Base-by-base conservation (phyloP, 176 grass and related monocot species). In the barley (Hordeum vulgare) region DNA sequence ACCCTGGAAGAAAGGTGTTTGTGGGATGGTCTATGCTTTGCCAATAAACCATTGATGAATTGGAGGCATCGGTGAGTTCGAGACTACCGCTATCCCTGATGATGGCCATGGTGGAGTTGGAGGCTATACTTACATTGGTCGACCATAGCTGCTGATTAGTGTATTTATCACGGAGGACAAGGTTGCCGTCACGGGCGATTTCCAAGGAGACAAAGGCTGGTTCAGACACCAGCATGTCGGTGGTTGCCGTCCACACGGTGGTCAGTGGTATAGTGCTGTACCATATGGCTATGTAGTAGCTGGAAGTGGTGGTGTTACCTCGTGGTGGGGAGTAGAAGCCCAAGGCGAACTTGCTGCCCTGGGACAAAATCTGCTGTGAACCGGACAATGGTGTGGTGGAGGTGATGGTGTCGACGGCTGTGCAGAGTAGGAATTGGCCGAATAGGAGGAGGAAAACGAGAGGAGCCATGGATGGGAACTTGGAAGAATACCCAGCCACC, bases 281-380 rank as follows among this genome's bases (percentile, higher is more conserved):
- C 94, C 94, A 97, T 89, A 97, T 97, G 23, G 85, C 81, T 49
- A 97, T 88, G 87, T 97, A 94, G 85, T 89, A 94, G 8, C 35
- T 74, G 20, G 66, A 25, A 29, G 80, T 34, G 47, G 36, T 69
- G 70, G 36, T 53, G 56, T 74, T 87, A 72, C 60, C 54, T 62
- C 59, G 79, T 7, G 23, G 7, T 3, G 88, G 82, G 13, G 76
- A 68, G 90, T 86, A 89, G 90, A 97, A 97, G 6, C 91, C 94
- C 33, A 97, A 65, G 11, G 77, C 11, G 65, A 97, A 97, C 5
- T 57, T 84, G 21, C 79, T 84, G 29, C 35, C 21, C 84, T 78
- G 74, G 53, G 94, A 97, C 21, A 81, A 85, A 51, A 97, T 84
- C 76, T 24, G 86, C 73, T 89, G 91, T 4, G 31, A 67, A 24